Evolutionary conservation across 805 yeast species (phyloP), one percentile per base, ranked within the genome.

Genomic region (Candida palmyrensis): DNA sequence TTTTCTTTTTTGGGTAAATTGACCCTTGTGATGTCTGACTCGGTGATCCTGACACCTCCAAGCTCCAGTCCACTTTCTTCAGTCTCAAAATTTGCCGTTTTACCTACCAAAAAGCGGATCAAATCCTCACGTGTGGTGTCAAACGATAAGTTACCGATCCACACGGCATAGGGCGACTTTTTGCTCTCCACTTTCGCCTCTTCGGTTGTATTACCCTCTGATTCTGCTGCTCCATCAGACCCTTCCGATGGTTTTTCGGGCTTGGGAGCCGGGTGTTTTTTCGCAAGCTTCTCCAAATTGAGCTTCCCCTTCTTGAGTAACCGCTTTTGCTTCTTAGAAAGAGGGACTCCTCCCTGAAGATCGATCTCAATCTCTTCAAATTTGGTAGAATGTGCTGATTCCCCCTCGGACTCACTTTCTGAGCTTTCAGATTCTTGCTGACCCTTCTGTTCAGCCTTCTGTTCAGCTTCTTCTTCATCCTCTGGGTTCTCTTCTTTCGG

Each of bases 111-210:
- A 43, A 82, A 87, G 34, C 78, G 68, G 10, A 64, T 62, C 21
- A 92, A 51, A 42, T 88, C 94, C 22, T 82, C 90, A 45, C 73
- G 77, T 0, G 79, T 69, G 4, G 96, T 86, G 33, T 85, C 92
- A 49, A 82, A 92, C 0, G 96, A 71, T 42, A 92, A 60, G 54
- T 92, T 92, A 27, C 98, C 98, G 29, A 92, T 75, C 98, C 98
- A 92, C 22, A 88, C 92, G 28, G 94, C 94, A 47, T 62, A 74
- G 35, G 71, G 75, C 4, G 80, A 71, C 49, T 67, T 67, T 32
- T 63, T 64, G 28, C 44, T 55, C n/a, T 48, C 52, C 13, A 48
- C 61, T 17, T 48, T 51, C 16, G 41, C 49, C 19, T 43, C 41
- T 18, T 49, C 48, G 3, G 55, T 45, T n/a, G n/a, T n/a, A n/a